Evolutionary conservation across 306 rosid genomes (phyloP), one percentile per base, ranked within the genome.

Genomic region (Luffa aegyptiaca): DNA sequence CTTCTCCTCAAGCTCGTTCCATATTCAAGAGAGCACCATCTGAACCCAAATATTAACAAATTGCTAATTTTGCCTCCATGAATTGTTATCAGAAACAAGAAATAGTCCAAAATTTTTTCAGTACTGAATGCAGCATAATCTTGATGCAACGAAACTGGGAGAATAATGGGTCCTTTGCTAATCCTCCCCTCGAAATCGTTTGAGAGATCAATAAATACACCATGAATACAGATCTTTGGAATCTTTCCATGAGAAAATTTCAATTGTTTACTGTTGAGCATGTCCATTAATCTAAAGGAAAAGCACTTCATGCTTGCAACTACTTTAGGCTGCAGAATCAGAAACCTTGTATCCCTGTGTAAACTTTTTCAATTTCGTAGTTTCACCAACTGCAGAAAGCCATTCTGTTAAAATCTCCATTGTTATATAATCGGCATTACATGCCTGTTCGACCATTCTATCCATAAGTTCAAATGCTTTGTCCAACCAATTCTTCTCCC

Each of bases 351-450:
- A 83, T 65, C 92, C 96, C 55, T 57, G 62, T 1, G 83, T 79
- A 78, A 93, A 90, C 13, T 26, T 76, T 74, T 84, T 82, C 80
- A 93, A 85, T 83, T 83, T 86, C 52, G 79, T 85, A 1, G 51
- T 82, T 82, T 91, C 86, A 35, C 91, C 92, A 45, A 78, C 87
- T 0, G 87, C 83, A 52, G 88, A 69, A 81, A 93, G 90, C 97
- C 97, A 91, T 75, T 93, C 91, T 0, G 97, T 86, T 58, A 93
- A 92, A 76, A 91, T 84, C 74, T 91, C 94, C 90, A 90, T 85
- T 80, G 93, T 93, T 84, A 83, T 80, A 65, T 86, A 87, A 84
- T 93, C 92, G 51, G 97, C 92, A 71, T 45, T 56, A 80, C 93
- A 93, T 8, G 92, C 93, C 49, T 88, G 84, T 42, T 84, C 90